Evolutionary conservation across 768 basidiomycete species (phyloP).

Genomic region (Leccinum disarticulatum): DNA sequence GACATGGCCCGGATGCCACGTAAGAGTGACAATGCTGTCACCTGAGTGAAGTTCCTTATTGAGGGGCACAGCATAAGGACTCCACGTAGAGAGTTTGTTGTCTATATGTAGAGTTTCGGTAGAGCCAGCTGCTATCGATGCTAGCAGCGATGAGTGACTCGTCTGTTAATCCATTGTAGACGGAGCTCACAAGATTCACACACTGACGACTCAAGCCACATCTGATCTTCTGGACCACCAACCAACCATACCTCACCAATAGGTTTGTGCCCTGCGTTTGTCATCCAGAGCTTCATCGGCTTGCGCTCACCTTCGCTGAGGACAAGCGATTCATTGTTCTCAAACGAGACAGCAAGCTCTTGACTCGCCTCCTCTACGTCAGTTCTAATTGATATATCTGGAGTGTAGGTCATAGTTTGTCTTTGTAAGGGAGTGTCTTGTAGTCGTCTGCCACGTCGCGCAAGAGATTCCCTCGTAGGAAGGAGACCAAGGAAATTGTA

Average conservation of each 20-base stretch:
- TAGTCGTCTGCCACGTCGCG: slow-evolving; percentile 70
- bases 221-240: slow-evolving; percentile 55
- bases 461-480: slow-evolving; percentile 63
- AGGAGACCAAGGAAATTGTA: slow-evolving; percentile 77
- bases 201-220: slow-evolving; percentile 48
- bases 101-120: slow-evolving; percentile 43
- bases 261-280: slow-evolving; percentile 60
- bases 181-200: slow-evolving; percentile 19
- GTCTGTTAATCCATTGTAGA: background rate
- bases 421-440: slow-evolving; percentile 73
- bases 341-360: slow-evolving; percentile 57
- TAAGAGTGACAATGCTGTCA: slow-evolving; percentile 50
- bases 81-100: slow-evolving; percentile 52
- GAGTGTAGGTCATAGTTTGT: slow-evolving; percentile 66
- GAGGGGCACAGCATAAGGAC: slow-evolving; percentile 49
- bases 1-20: slow-evolving; percentile 49
- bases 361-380: slow-evolving; percentile 66
- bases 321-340: slow-evolving; percentile 49
- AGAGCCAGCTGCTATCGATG: slow-evolving; percentile 11
- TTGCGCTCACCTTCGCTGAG: slow-evolving; percentile 72
- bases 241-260: slow-evolving; percentile 76
- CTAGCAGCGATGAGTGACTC: slow-evolving; percentile 15
- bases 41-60: slow-evolving; percentile 43
- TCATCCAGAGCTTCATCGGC: slow-evolving; percentile 53
- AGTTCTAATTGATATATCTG: slow-evolving; percentile 59